A percentile compares a stretch with the other conserved stretches of the same genome.
phyloP scores from a whole-genome alignment of 75 land plant species.

The Pinus taeda region DNA sequence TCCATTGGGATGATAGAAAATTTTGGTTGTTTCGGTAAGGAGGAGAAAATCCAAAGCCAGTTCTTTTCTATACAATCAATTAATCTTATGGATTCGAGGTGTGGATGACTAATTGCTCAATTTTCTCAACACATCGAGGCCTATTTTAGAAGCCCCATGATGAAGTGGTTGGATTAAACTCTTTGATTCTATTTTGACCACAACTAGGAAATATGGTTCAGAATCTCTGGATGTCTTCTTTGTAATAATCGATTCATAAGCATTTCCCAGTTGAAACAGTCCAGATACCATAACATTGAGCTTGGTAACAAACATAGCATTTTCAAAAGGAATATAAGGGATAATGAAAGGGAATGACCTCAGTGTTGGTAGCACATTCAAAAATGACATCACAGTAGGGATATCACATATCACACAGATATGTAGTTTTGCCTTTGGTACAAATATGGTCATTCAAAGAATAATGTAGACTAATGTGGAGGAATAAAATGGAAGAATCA shows the following conservation, averaged over 20 bases:
- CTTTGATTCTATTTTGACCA: constrained; percentile 49
- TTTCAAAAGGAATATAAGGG: constrained; percentile 81
- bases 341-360: constrained; percentile 77
- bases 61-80: constrained; percentile 70
- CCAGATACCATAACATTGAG: constrained; percentile 95
- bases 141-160: constrained; percentile 60
- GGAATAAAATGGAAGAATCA: constrained; percentile 90
- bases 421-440: constrained; percentile 84
- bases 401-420: constrained; percentile 86
- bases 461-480: constrained; percentile 80
- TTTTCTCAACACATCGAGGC: constrained; percentile 39
- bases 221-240: constrained; percentile 78
- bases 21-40: constrained; percentile 68
- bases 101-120: constrained; percentile 30
- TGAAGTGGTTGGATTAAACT: constrained; percentile 14
- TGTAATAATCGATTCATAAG: constrained; percentile 85
- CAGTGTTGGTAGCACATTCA: constrained; percentile 73
- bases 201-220: constrained; percentile 62
- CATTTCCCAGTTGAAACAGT: constrained; percentile 66
- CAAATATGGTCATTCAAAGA: constrained; percentile 88
- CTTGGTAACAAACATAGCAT: constrained; percentile 91
- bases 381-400: constrained; percentile 71
- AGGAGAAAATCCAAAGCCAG: constrained; percentile 69
- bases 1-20: constrained; percentile 66
- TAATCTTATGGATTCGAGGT: constrained; percentile 39